Evolutionary conservation across 2,329 filamentous ascomycete genomes (phyloP), one percentile per base, ranked within the genome.

Genomic region (Fusarium mexicanum): DNA sequence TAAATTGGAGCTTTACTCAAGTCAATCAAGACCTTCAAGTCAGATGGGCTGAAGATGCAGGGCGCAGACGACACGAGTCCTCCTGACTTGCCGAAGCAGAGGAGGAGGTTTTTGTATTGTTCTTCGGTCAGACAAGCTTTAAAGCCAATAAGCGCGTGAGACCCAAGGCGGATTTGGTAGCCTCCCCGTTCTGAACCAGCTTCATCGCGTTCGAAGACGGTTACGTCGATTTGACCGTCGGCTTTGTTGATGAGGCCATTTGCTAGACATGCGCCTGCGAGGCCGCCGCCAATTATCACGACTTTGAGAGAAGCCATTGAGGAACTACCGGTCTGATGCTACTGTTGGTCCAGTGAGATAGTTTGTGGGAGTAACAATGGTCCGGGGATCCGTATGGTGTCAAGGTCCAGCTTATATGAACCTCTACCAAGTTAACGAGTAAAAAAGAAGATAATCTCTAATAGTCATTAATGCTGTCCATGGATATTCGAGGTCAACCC

Each of bases 1-100:
- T 64, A 64, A 1, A 61, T 1, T 0, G 61, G 61, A 5, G 55
- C 61, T 8, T 64, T 64, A 2, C 61, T 64, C 29, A 64, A 22
- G 14, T 61, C 61, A 0, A 64, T 26, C 9, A 64, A 3, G 1
- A 61, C 61, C 3, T 26, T 50, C 17, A 64, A 2, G 13, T 64
- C 29, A 2, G 61, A 61, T 5, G 55, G 55, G 0, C 61, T 61
- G 0, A 50, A 64, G 6, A 64, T 64, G 20, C 55, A 64, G 3
- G 61, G 61, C 0, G 55, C 61, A 3, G 61, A 64, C 0, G 61
- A 61, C 0, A 64, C 55, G 0, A 64, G 37, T 6, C 61, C 61
- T 20, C 61, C 61, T 0, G 55, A 64, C 0, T 50, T 64, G 1
- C 61, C 61, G 1, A 64, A 64, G 6, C 31, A 29, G 1, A 10